Evolutionary conservation across 2,329 filamentous ascomycete genomes (phyloP), one percentile per base, ranked within the genome.

Genomic region (Zymoseptoria pseudotritici): DNA sequence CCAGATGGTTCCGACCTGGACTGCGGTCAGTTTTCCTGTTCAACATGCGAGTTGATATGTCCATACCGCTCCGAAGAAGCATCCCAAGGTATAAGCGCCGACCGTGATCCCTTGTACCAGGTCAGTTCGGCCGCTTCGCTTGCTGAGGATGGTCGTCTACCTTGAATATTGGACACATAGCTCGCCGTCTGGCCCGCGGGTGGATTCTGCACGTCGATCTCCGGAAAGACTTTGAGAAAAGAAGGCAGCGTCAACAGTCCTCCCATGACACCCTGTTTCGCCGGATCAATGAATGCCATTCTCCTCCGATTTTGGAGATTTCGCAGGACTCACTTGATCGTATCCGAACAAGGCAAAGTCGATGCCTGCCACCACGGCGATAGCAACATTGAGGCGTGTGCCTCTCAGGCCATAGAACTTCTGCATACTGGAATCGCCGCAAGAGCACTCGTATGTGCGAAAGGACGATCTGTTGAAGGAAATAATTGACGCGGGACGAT

Each of bases 301-400:
- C 26, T 2, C 1, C 17, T n/a, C 13, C 2, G 13, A 46, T 46
- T 7, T 17, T 46, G 13, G 5, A n/a, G 36, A 13, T n/a, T 7
- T 2, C 2, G 76, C 74, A 61, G 73, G 19, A 53, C 51, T 24
- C 49, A 58, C 58, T 61, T 64, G 61, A 57, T 66, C 64, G 61
- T 66, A 66, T 7, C 65, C 65, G 49, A 66, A 64, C 6, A 66
- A 56, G 4, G 62, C 61, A 54, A 73, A 72, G 61, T 78, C 77
- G 61, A 77, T 70, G 50, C 77, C 77, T 31, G 77, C 77, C 61
- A 78, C 73, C 13, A 77, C 58, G 26, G 75, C 74, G 63, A 79
- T 77, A 53, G 76, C 76, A 29, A 77, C 65, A 58, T 77, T 74
- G 42, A 79, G 71, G 55, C 67, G 69, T 53, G 69, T 68, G 71